Conservation (phyloP, 257 asterid genomes). For the Penstemon davidsonii region DNA sequence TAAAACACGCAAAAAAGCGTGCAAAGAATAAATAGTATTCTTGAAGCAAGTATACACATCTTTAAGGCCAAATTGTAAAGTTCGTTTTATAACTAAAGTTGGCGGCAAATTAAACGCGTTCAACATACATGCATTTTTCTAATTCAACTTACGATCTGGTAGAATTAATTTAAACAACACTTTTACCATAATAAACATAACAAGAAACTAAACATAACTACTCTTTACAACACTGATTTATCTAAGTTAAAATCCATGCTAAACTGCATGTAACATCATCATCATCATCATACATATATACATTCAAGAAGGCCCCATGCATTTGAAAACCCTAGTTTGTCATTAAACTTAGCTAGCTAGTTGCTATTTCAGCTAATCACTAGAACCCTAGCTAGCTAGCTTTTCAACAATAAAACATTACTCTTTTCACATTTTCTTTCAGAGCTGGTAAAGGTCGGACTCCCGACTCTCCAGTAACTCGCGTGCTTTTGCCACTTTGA, state of each 20-base stretch:
- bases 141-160: too few species aligned
- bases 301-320: conserved; percentile 25
- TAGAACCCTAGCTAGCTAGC: background rate
- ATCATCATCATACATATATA: conserved; percentile 45
- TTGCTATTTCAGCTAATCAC: conserved; percentile 14
- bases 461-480: conserved; percentile 56
- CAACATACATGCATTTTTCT: too few species aligned
- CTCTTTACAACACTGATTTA: too few species aligned
- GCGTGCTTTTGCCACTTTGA: conserved; percentile 40
- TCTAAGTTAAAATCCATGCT: background rate
- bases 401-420: conserved; percentile 84
- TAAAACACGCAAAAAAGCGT: too few species aligned
- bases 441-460: conserved; percentile 89
- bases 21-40: too few species aligned
- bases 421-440: conserved; percentile 93
- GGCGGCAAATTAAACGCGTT: too few species aligned
- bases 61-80: too few species aligned
- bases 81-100: too few species aligned
- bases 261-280: conserved; percentile 1
- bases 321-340: conserved; percentile 13
- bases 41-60: too few species aligned
- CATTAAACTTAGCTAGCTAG: conserved; percentile 23
- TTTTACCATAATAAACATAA: too few species aligned
- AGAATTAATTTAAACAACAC: too few species aligned
- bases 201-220: too few species aligned